Evolutionary conservation across 306 rosid genomes (phyloP).

Genomic region (Canavalia gladiata): DNA sequence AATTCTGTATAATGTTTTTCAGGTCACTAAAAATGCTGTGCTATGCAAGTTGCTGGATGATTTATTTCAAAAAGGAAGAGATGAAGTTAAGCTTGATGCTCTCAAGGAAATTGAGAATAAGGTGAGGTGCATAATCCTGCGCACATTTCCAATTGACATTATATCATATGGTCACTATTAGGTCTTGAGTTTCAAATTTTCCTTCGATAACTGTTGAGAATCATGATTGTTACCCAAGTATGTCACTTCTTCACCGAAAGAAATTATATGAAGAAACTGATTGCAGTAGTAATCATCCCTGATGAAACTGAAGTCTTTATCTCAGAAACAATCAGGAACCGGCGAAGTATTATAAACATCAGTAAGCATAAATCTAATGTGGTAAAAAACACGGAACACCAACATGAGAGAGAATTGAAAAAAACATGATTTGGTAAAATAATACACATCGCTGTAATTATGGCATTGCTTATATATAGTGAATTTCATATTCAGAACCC

Average conservation of each 20-base stretch:
- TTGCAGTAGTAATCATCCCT: background rate
- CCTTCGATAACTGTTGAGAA: background rate
- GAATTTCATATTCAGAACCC: constrained; percentile 1
- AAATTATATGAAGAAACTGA: background rate
- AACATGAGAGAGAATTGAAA: background rate
- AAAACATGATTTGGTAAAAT: background rate
- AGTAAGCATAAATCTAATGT: background rate
- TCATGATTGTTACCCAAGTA: constrained; percentile 1
- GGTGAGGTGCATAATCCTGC: constrained; percentile 57
- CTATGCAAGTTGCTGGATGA: constrained; percentile 77
- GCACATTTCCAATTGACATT: background rate
- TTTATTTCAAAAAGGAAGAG: constrained; percentile 68
- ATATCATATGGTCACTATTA: background rate
- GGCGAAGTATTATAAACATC: background rate
- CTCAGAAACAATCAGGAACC: background rate
- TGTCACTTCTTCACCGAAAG: background rate
- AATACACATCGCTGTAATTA: background rate
- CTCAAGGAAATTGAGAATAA: constrained; percentile 68
- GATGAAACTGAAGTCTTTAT: background rate
- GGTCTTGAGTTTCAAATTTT: background rate
- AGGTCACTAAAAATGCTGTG: constrained; percentile 85
- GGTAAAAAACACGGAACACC: background rate
- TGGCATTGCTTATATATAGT: background rate
- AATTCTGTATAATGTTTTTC: background rate
- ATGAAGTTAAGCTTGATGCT: constrained; percentile 61